Evolutionary conservation across 257 asterid genomes (phyloP), one percentile per base, ranked within the genome.

Genomic region (Scutellaria baicalensis): DNA sequence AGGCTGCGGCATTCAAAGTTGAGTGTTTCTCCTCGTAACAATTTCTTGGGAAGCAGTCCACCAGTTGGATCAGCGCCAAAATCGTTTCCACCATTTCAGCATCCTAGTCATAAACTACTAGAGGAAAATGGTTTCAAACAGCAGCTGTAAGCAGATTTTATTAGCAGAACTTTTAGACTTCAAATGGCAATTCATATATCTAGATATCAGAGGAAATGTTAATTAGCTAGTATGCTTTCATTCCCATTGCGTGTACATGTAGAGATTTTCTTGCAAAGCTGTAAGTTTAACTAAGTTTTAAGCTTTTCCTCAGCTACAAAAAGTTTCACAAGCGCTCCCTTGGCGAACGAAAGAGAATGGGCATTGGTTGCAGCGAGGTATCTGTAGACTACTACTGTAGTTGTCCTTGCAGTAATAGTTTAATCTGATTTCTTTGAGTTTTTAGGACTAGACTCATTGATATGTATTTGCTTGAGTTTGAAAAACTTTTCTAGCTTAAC

Each of bases 321-420:
- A 87, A 87, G 82, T 89, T 83, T 82, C 83, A 87, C 59, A 84
- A 87, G 57, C 91, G 96, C 57, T 89, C 93, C 75, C 89, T 89
- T 70, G 76, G 70, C 77, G 96, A 91, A 49, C 85, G 97, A 57
- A 89, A 87, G 81, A 89, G 81, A 59, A 65, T 82, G 82, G 97
- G 97, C 73, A 76, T 84, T 71, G 96, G 96, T 72, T 83, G 89
- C 82, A 89, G 97, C 69, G 90, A 91, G 97, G 97, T 91, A 83
- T 45, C 17, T 69, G 23, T 38, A 33, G 44, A 33, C 33, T 39
- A 60, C 55, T 55, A 40, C 42, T 18, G 13, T n/a, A 44, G 36
- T 47, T 61, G 39, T 64, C 61, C n/a, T 51, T 55, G 39, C 47
- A 55, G 56, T 39, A n/a, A 10, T 21, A 14, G 14, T 17, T 48